phyloP scores from a whole-genome alignment of 2,329 filamentous ascomycete genomes.

The Acarospora socialis region DNA sequence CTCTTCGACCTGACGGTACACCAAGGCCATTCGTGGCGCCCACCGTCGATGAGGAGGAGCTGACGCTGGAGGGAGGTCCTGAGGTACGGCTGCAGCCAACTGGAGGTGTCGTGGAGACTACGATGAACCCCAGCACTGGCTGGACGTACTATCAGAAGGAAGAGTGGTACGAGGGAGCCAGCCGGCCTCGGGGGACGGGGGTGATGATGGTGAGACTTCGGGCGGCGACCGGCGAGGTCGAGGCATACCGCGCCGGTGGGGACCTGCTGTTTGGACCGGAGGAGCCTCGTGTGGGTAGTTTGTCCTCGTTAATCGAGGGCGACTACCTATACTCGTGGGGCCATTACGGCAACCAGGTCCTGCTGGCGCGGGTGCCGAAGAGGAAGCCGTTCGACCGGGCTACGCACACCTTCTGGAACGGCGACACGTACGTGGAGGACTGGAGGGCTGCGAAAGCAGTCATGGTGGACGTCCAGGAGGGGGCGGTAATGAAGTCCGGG shows the following conservation, averaged over 20 bases:
- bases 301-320: slow-evolving; percentile 10
- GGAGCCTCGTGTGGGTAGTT: slow-evolving; percentile 12
- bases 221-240: slow-evolving; percentile 1
- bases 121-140: slow-evolving; percentile 4
- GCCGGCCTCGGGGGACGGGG: slow-evolving; percentile 7
- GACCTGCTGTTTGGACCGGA: slow-evolving; percentile 5
- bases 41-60: slow-evolving; percentile 6
- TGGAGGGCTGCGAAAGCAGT: slow-evolving; percentile 5
- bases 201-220: slow-evolving; percentile 4
- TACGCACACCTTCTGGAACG: slow-evolving; percentile 12
- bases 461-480: slow-evolving; percentile 10
- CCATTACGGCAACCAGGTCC: slow-evolving; percentile 8
- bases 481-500: slow-evolving; percentile 8
- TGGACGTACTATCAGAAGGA: slow-evolving; percentile 8
- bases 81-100: no score
- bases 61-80: slow-evolving; percentile 6
- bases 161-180: neutral
- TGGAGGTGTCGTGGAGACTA: no score
- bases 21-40: slow-evolving; percentile 10
- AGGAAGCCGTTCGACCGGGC: neutral
- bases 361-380: slow-evolving; percentile 11
- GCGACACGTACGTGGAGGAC: slow-evolving; percentile 4
- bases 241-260: neutral
- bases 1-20: slow-evolving; percentile 6
- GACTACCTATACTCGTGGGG: slow-evolving; percentile 13